Evolutionary conservation across 306 rosid genomes (phyloP), one percentile per base, ranked within the genome.

Genomic region (Cicer chorassanicum): DNA sequence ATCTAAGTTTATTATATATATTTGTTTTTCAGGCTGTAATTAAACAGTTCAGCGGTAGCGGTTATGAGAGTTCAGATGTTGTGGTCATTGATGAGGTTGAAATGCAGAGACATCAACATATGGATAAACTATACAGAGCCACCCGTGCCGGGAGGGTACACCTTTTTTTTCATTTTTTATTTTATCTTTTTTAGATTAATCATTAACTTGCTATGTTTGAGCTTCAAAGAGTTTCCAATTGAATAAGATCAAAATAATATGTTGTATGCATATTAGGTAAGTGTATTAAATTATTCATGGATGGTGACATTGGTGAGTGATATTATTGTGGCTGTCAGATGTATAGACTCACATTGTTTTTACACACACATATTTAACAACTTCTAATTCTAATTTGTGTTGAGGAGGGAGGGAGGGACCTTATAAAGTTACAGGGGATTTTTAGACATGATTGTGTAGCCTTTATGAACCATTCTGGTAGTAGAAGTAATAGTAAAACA

Each of bases 31-130:
- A 92, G 96, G 97, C 96, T 82, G 88, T 94, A 39, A 88, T 90
- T 80, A 94, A 94, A 88, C 99, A 94, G 73, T 92, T 94, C 81
- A 75, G 91, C 73, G 83, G 85, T 55, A 87, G 92, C 78, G 97
- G 97, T 59, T 94, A 92, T 75, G 99, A 89, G 83, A 85, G 93
- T 74, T 94, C 99, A 12, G 95, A 86, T 85, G 91, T 90, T 24
- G 74, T 94, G 87, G 99, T 94, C 34, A 90, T 90, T 70, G 98
- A 92, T 85, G 98, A 94, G 85, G 86, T 86, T 67, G 99, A 94
- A 84, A 68, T 94, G 99, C 93, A 90, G 82, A 90, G 96, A 70
- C 97, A 94, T 88, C 99, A 94, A 54, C 96, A 90, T 38, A 89
- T 94, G 15, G 96, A 90, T 78, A 94, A 82, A 82, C 83, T 90